Evolutionary conservation across 2,329 filamentous ascomycete genomes (phyloP).

Genomic region (Huntiella moniliformis): DNA sequence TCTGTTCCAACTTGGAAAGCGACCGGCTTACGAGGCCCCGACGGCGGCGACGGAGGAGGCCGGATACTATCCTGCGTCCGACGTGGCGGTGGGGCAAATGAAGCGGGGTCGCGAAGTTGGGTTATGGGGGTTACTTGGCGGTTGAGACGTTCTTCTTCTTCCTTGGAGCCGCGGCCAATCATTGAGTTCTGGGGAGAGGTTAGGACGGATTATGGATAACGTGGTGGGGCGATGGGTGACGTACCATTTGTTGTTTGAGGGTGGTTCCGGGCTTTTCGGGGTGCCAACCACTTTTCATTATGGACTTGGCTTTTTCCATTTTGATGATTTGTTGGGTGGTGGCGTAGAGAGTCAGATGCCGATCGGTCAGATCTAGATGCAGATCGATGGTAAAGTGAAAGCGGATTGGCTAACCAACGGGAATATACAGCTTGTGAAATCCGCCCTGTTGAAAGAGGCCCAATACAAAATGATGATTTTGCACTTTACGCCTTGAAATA

Average conservation of each 20-base stretch:
- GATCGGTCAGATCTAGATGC: no score
- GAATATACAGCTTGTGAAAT: no score
- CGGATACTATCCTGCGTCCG: slow-evolving; percentile 24
- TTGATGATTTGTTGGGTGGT: neutral
- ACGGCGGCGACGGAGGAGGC: slow-evolving; percentile 15
- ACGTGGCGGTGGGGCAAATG: slow-evolving; percentile 67
- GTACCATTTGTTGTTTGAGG: slow-evolving; percentile 21
- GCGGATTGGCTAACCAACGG: no score
- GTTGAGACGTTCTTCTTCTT: slow-evolving; percentile 16
- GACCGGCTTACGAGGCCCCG: slow-evolving; percentile 7
- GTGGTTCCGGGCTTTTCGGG: slow-evolving; percentile 9
- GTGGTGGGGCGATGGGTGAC: neutral
- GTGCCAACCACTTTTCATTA: slow-evolving; percentile 11
- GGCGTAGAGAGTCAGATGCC: no score
- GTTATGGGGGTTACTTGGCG: slow-evolving; percentile 42
- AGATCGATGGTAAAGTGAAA: no score
- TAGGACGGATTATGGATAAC: neutral
- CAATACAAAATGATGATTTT: no score
- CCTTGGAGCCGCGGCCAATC: slow-evolving; percentile 23
- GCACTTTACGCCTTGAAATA: no score
- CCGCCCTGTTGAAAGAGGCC: no score
- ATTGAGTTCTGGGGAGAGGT: slow-evolving; percentile 24
- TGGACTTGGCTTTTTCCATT: slow-evolving; percentile 9
- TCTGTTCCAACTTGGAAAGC: slow-evolving; percentile 13
- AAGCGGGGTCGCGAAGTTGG: slow-evolving; percentile 53